Percentiles rank a stretch among this genome's conserved stretches.
Conservation (phyloP, 2,329 filamentous ascomycete genomes). For the Botrytis deweyae region DNA sequence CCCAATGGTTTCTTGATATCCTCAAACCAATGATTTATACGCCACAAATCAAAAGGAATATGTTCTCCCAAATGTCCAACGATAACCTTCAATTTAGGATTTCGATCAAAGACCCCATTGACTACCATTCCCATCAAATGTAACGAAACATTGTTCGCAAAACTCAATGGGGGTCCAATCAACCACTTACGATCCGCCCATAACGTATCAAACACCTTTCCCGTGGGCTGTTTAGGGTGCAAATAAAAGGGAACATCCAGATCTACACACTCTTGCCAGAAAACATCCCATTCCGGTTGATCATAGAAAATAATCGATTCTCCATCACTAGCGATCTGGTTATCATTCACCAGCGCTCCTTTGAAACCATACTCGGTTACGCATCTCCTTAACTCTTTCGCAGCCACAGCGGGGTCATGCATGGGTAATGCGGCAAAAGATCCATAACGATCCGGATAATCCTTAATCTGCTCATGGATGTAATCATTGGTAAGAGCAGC, state of each 20-base stretch:
- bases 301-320: constrained; percentile 66
- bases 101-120: constrained; percentile 52
- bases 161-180: constrained; percentile 57
- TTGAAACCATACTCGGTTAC: constrained; percentile 59
- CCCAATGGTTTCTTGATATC: constrained; percentile 48
- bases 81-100: constrained; percentile 48
- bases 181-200: constrained; percentile 60
- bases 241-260: constrained; percentile 65
- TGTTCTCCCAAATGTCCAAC: constrained; percentile 52
- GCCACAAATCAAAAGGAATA: constrained; percentile 50
- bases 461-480: constrained; percentile 31
- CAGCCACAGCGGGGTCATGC: constrained; percentile 53
- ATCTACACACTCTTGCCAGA: constrained; percentile 58
- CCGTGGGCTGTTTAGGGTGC: constrained; percentile 57
- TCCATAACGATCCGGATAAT: constrained; percentile 44
- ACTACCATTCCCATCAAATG: constrained; percentile 54
- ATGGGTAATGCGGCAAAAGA: constrained; percentile 52
- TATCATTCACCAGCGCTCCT: constrained; percentile 62
- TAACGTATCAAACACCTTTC: constrained; percentile 55
- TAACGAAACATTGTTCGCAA: constrained; percentile 58
- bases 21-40: constrained; percentile 56
- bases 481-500: constrained; percentile 43
- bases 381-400: constrained; percentile 51
- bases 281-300: constrained; percentile 56
- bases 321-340: constrained; percentile 59